phyloP scores from a whole-genome alignment of 495 filamentous ascomycete species.

The Podospora sp. region DNA sequence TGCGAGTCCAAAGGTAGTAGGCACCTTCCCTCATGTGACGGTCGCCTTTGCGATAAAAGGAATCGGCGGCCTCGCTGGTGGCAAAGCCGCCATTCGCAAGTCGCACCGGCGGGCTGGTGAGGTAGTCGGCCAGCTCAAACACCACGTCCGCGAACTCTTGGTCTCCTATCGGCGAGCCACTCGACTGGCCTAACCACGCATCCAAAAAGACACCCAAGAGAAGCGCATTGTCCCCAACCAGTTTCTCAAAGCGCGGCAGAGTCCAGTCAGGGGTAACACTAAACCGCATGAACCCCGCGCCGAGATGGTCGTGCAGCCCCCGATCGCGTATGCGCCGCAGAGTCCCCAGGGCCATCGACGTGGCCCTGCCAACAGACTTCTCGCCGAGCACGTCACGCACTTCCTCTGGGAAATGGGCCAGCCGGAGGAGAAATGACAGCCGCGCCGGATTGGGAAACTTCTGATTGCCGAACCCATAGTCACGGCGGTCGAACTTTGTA shows the following conservation, averaged over 20 bases:
- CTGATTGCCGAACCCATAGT: constrained; percentile 80
- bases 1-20: constrained; percentile 91
- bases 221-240: constrained; percentile 94
- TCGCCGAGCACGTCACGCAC: constrained; percentile 86
- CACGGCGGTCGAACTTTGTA: constrained; percentile 72
- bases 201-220: constrained; percentile 86
- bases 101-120: constrained; percentile 69
- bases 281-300: constrained; percentile 84
- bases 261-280: constrained; percentile 90
- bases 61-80: constrained; percentile 91
- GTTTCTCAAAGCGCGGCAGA: constrained; percentile 96
- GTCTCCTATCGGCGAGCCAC: background rate
- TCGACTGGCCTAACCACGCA: constrained; percentile 70
- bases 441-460: constrained; percentile 94
- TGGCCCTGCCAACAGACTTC: constrained; percentile 73
- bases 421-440: constrained; percentile 76
- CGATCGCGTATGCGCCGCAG: constrained; percentile 80
- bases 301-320: constrained; percentile 91
- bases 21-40: constrained; percentile 89
- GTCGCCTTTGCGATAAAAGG: constrained; percentile 72
- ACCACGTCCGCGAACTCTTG: constrained; percentile 73
- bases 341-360: constrained; percentile 79
- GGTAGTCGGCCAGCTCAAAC: constrained; percentile 81
- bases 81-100: constrained; percentile 75
- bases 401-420: constrained; percentile 69